Percentiles rank a stretch among this genome's conserved stretches.
Evolutionary conservation across 345 rosid species (phyloP).

Genomic region (Eucalyptus curtisii): DNA sequence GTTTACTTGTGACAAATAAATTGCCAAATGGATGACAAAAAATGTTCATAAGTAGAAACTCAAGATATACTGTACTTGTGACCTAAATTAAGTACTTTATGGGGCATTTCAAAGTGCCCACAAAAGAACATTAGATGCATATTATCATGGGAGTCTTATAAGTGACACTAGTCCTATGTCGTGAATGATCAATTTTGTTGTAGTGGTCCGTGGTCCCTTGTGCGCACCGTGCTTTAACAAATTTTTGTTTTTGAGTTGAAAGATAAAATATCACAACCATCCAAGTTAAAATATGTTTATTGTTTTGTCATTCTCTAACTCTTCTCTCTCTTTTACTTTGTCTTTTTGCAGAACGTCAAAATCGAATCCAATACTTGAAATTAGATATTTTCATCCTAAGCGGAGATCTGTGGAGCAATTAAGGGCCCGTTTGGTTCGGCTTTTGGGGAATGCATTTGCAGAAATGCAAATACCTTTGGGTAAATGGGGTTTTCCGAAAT

Average conservation of each 20-base stretch:
- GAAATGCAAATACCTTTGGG: too few species aligned
- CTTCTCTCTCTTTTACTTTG: too few species aligned
- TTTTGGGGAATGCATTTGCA: too few species aligned
- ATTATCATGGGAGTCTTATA: neutral
- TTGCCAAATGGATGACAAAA: neutral
- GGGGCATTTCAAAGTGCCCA: neutral
- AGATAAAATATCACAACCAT: too few species aligned
- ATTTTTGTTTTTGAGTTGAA: neutral
- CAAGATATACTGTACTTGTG: neutral
- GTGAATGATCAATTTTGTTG: neutral
- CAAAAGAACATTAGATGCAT: neutral
- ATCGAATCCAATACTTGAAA: too few species aligned
- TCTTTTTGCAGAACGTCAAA: accelerated
- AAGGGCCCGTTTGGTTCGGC: too few species aligned
- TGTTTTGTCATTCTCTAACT: too few species aligned
- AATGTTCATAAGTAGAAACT: neutral
- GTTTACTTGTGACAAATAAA: neutral
- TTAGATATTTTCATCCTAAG: too few species aligned
- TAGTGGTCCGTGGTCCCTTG: accelerated
- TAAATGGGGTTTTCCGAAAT: too few species aligned
- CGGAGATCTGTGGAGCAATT: too few species aligned
- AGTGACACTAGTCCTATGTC: neutral
- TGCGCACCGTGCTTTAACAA: accelerated
- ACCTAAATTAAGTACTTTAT: neutral
- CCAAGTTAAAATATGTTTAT: too few species aligned